Percentiles rank a stretch among this genome's conserved stretches.
Conservation (phyloP, 345 rosid genomes). For the Melastoma malabathricum region DNA sequence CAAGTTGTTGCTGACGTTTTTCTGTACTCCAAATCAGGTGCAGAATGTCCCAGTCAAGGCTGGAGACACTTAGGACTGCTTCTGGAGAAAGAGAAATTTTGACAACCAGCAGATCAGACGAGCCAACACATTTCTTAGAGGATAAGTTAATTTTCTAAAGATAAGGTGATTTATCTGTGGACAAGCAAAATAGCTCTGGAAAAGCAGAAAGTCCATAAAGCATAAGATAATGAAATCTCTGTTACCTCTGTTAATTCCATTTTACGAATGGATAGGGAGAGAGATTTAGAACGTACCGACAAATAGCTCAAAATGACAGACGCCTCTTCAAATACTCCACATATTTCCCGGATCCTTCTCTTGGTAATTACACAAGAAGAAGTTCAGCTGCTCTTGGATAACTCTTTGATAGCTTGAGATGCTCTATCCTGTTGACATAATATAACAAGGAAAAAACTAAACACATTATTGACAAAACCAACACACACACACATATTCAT, state of each 20-base stretch:
- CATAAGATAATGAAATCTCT: constrained; percentile 1
- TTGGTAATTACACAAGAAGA: constrained; percentile 52
- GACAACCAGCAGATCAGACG: constrained; percentile 42
- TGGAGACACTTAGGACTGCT: constrained; percentile 36
- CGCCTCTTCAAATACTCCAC: constrained; percentile 55
- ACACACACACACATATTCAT: no score
- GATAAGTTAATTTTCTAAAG: no score
- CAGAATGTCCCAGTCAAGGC: constrained; percentile 57
- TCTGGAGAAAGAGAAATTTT: constrained; percentile 57
- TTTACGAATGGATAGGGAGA: constrained; percentile 30
- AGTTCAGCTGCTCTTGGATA: constrained; percentile 49
- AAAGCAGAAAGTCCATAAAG: neutral
- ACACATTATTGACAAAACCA: no score
- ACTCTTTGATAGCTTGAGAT: constrained; percentile 20
- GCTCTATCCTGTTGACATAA: constrained; percentile 39
- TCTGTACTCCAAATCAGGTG: constrained; percentile 68
- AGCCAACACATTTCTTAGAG: no score
- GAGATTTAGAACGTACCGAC: constrained; percentile 47
- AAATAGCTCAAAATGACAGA: constrained; percentile 56
- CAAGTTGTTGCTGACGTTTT: constrained; percentile 74
- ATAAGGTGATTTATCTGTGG: no score
- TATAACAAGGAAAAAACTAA: neutral
- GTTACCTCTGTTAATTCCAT: constrained; percentile 62
- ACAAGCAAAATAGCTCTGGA: no score
- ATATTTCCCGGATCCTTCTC: constrained; percentile 43